Conservation (phyloP, 768 basidiomycete genomes). For the Collybia sordida region DNA sequence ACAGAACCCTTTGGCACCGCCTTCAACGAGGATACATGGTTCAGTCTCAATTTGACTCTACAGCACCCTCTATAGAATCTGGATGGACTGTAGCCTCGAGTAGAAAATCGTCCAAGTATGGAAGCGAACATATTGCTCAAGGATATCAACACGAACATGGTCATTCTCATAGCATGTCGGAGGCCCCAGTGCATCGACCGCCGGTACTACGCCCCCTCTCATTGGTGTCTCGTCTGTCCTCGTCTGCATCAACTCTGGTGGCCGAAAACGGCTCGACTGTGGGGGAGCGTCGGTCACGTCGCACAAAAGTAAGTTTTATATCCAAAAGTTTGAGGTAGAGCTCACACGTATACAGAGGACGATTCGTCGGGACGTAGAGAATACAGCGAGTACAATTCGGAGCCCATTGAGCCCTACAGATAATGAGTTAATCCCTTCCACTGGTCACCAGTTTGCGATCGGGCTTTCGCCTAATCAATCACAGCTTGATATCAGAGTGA, state of each 20-base stretch:
- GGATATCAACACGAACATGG: too few relatives aligned
- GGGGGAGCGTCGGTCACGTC: neutral
- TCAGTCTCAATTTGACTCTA: conserved; percentile 24
- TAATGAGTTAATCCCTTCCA: too few relatives aligned
- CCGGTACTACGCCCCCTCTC: conserved; percentile 6
- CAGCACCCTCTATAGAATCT: neutral
- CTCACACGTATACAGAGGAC: too few relatives aligned
- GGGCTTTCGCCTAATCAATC: too few relatives aligned
- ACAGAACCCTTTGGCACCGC: conserved; percentile 23
- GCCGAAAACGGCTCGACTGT: conserved; percentile 18
- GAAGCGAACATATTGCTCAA: neutral
- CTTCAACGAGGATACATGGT: conserved; percentile 25
- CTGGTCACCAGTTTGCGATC: too few relatives aligned
- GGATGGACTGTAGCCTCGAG: conserved; percentile 1
- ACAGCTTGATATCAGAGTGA: too few relatives aligned
- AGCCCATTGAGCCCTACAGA: too few relatives aligned
- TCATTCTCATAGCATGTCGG: too few relatives aligned
- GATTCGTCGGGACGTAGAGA: too few relatives aligned
- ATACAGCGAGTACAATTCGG: too few relatives aligned
- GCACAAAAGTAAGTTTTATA: too few relatives aligned
- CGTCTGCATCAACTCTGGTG: conserved; percentile 21
- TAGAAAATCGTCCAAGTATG: conserved; percentile 1
- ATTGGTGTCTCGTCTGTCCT: conserved; percentile 15
- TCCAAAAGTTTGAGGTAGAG: too few relatives aligned
- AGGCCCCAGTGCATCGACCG: neutral